Evolutionary conservation across 805 yeast species (phyloP).

Genomic region (Candida pseudofarinosa): DNA sequence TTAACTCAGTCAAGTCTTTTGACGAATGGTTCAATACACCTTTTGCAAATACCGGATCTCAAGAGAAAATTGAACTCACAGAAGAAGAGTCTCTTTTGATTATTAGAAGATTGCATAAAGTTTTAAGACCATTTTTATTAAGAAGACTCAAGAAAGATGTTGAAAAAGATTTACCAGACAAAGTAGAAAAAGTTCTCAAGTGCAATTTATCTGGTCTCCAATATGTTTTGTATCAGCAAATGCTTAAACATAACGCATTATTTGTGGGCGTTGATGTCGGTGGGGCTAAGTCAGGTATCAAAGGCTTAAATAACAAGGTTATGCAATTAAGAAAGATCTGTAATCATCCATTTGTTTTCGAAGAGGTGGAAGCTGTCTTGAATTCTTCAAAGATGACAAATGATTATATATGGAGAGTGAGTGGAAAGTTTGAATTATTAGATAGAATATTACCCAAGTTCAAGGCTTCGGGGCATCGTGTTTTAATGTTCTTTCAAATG

Average conservation of each 20-base stretch:
- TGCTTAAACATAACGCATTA: conserved; percentile 67
- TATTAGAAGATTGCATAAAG: conserved; percentile 82
- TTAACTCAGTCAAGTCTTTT: conserved; percentile 80
- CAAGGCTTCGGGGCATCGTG: conserved; percentile 71
- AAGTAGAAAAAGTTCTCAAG: conserved; percentile 76
- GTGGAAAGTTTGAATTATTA: conserved; percentile 78
- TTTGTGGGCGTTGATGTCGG: conserved; percentile 63
- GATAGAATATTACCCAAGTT: conserved; percentile 75
- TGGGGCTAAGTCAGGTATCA: conserved; percentile 60
- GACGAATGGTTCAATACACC: conserved; percentile 92
- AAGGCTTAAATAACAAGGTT: conserved; percentile 75
- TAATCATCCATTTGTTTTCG: conserved; percentile 85
- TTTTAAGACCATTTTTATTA: conserved; percentile 75
- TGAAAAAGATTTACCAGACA: conserved; percentile 80
- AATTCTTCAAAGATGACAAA: conserved; percentile 61
- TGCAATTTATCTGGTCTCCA: conserved; percentile 76
- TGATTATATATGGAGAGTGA: conserved; percentile 67
- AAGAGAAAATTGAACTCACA: conserved; percentile 72
- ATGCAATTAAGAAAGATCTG: conserved; percentile 85
- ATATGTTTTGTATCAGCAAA: conserved; percentile 65
- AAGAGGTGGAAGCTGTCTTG: conserved; percentile 69
- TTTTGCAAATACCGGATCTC: conserved; percentile 79
- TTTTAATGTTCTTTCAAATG: conserved; percentile 82
- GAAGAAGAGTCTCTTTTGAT: conserved; percentile 84
- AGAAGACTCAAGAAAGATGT: conserved; percentile 85